phyloP scores from a whole-genome alignment of 805 yeast species.

The Candida pseudoglaebosa region DNA sequence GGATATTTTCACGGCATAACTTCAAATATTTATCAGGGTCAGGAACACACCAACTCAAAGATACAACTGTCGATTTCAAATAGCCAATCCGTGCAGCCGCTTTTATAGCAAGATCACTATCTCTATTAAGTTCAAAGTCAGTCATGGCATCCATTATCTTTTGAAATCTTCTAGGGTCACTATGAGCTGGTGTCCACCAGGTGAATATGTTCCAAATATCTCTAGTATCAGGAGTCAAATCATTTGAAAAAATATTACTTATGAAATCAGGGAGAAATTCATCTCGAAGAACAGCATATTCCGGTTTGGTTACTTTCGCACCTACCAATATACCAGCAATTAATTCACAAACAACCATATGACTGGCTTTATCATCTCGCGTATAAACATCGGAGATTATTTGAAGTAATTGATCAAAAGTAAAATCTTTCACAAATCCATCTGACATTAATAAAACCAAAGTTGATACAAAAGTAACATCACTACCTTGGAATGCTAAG shows the following conservation, averaged over 20 bases:
- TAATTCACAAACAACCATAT: constrained; percentile 71
- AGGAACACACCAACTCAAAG: constrained; percentile 54
- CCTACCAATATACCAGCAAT: constrained; percentile 59
- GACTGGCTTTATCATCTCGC: constrained; percentile 68
- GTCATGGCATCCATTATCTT: constrained; percentile 44
- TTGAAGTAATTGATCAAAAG: constrained; percentile 49
- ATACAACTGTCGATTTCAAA: constrained; percentile 46
- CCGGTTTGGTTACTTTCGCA: constrained; percentile 38
- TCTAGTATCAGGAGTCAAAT: constrained; percentile 68
- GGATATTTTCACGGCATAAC: constrained; percentile 44
- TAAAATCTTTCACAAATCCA: constrained; percentile 38
- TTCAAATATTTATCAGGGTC: constrained; percentile 39
- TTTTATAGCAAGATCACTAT: constrained; percentile 59
- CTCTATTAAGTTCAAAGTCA: constrained; percentile 43
- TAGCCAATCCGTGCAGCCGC: constrained; percentile 60
- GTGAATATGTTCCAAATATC: constrained; percentile 73
- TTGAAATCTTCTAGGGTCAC: constrained; percentile 66
- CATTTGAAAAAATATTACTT: constrained; percentile 44
- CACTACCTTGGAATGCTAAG: constrained; percentile 61
- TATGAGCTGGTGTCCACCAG: constrained; percentile 67
- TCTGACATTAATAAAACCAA: constrained; percentile 47
- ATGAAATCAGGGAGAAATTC: constrained; percentile 43
- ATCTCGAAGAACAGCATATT: constrained; percentile 39
- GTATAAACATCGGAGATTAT: constrained; percentile 50
- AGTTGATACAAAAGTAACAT: constrained; percentile 54